Conservation (phyloP, 2,329 filamentous ascomycete genomes). For the Chaetomium strumarium region DNA sequence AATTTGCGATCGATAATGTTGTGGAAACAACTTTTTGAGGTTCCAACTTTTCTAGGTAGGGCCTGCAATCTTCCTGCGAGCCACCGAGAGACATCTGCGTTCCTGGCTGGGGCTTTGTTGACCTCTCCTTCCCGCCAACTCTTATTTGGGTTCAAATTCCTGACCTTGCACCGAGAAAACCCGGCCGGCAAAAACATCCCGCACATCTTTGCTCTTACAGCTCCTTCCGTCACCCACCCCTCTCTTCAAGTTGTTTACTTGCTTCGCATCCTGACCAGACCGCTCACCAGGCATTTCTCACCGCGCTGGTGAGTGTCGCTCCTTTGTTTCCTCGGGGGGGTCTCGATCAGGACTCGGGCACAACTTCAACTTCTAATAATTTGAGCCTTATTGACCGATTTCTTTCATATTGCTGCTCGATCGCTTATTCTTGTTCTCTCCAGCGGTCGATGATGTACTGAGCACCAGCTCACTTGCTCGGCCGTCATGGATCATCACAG, state of each 20-base stretch:
- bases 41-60: too few relatives aligned
- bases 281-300: background rate
- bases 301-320: slow-evolving; percentile 1
- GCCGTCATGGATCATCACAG: slow-evolving; percentile 24
- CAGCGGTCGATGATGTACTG: slow-evolving; percentile 4
- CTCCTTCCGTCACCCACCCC: background rate
- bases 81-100: slow-evolving; percentile 5
- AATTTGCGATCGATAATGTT: too few relatives aligned
- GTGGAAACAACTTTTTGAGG: too few relatives aligned
- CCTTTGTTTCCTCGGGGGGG: slow-evolving; percentile 1
- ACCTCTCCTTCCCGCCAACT: slow-evolving; percentile 3
- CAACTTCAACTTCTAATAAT: background rate
- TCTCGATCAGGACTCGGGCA: background rate
- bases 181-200: too few relatives aligned
- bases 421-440: background rate
- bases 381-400: background rate
- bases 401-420: background rate
- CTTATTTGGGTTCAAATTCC: background rate
- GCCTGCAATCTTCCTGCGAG: background rate
- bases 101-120: slow-evolving; percentile 1
- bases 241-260: background rate
- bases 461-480: background rate
- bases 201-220: background rate
- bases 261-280: background rate
- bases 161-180: background rate